Base-by-base conservation (phyloP, 495 filamentous ascomycete species). In the Aspergillus sclerotiicarbonarius region DNA sequence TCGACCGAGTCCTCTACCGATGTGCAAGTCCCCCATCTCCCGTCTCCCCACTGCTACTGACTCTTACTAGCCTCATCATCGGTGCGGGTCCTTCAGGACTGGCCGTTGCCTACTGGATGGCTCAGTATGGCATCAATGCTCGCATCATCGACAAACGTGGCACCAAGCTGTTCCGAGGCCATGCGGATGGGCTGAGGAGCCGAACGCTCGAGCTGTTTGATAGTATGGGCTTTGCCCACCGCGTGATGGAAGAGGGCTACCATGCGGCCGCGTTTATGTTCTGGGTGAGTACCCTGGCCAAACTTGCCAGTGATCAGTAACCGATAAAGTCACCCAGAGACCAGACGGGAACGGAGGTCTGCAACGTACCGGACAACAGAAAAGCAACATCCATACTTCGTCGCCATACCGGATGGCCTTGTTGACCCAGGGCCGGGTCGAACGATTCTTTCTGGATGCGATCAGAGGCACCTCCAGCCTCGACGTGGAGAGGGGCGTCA, bases 1-100 rank as follows among this genome's bases (percentile, higher is more conserved):
- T 19, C 30, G 13, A 18, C 19, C 4, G 53, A 55, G 30, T 55
- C 53, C n/a, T 20, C 31, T 32, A 55, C 53, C 20, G 53, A 55
- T 48, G 53, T 55, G 53, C 47, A 37, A 35, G 30, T 54, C 30
- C 41, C 8, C n/a, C 20, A 20, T n/a, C 6, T 5, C 16, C 16
- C 7, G 6, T 19, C 33, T 12, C 0, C 16, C 20, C 8, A 10
- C 18, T 35, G 15, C 15, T 35, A 19, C 41, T 55, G 13, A 48
- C 18, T n/a, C 10, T 46, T 46, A 16, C 9, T 18, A 46, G 47
- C 19, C 70, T 89, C 51, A 83, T 88, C 31, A 68, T 88, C 20
- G 87, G 87, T 8, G 84, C 85, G n/a, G 85, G 86, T n/a, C 86
- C 86, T 0, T 80, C 85, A 0, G 85, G 80, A 47, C 74, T 89